Base-by-base conservation (phyloP, 768 basidiomycete species). In the Trametes coccinea region DNA sequence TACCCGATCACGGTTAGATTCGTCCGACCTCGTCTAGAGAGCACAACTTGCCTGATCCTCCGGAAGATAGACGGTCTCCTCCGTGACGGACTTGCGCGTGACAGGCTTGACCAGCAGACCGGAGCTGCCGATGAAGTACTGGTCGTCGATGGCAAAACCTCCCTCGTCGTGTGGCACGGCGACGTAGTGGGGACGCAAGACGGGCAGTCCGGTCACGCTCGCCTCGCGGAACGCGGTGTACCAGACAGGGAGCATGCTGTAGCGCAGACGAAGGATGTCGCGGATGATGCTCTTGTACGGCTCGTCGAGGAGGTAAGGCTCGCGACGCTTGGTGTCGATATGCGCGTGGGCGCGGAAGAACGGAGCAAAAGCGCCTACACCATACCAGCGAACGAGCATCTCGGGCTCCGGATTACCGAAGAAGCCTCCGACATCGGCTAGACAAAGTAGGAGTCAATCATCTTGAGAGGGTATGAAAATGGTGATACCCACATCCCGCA, bases 341-440 rank as follows among this genome's bases (percentile, higher is more conserved):
- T 98, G 96, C 10, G 95, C 96, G 74, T 99, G 97, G 1, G 96
- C 97, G 60, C 97, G 86, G 88, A 98, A 95, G 86, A 99, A 99
- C 5, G 97, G 96, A 54, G 88, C 88, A 75, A 98, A 96, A 1
- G 87, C 85, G 29, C 97, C 97, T 52, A 96, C 91, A 77, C 92
- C 93, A 67, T 99, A 98, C 95, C 96, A 99, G 50, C 97, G 82
- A 8, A 95, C 88, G 37, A 99, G 85, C 87, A 98, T 93, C 70
- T 98, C 97, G 0, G 90, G 82, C 47, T 89, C 86, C 0, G 97
- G 95, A 74, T 98, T 95, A 16, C 96, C 95, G 71, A 98, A 98
- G 87, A 98, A 99, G 14, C 97, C 97, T 17, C 97, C 96, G 54
- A 98, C 95, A 69, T 99, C 97, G 63, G 97, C 96, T 98, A 66